A percentile compares a stretch with the other conserved stretches of the same genome.
phyloP scores from a whole-genome alignment of 768 basidiomycete species.

The Floccularia luteovirens region DNA sequence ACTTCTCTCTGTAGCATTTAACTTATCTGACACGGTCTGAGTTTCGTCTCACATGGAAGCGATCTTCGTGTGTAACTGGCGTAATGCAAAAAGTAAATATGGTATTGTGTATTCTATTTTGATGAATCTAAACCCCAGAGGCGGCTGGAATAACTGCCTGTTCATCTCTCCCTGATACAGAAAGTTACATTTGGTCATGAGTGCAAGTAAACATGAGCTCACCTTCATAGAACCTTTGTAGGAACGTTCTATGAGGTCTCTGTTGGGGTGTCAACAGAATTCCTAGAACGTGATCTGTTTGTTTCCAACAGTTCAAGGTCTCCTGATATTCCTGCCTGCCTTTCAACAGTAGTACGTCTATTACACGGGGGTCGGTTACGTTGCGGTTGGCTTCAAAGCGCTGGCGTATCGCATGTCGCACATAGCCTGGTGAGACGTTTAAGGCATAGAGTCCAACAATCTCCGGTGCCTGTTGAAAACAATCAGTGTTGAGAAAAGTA shows the following conservation, averaged over 20 bases:
- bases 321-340: conserved; percentile 87
- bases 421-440: conserved; percentile 64
- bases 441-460: conserved; percentile 78
- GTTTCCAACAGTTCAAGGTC: conserved; percentile 91
- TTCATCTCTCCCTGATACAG: conserved; percentile 61
- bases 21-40: too few relatives aligned
- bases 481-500: conserved; percentile 2
- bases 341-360: conserved; percentile 86
- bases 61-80: too few relatives aligned
- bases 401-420: conserved; percentile 78
- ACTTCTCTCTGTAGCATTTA: too few relatives aligned
- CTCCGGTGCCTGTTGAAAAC: conserved; percentile 71
- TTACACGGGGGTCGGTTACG: conserved; percentile 71
- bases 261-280: conserved; percentile 47
- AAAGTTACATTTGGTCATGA: conserved; percentile 3
- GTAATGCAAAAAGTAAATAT: background rate
- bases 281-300: conserved; percentile 73
- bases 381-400: conserved; percentile 83
- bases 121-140: conserved; percentile 36
- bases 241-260: conserved; percentile 48
- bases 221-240: conserved; percentile 86
- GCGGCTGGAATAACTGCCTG: conserved; percentile 65
- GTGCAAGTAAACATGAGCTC: conserved; percentile 16
- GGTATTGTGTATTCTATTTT: background rate
- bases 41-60: too few relatives aligned